Base-by-base conservation (phyloP, 1,284 basidiomycete genomes). In the Chalciporus sp. region DNA sequence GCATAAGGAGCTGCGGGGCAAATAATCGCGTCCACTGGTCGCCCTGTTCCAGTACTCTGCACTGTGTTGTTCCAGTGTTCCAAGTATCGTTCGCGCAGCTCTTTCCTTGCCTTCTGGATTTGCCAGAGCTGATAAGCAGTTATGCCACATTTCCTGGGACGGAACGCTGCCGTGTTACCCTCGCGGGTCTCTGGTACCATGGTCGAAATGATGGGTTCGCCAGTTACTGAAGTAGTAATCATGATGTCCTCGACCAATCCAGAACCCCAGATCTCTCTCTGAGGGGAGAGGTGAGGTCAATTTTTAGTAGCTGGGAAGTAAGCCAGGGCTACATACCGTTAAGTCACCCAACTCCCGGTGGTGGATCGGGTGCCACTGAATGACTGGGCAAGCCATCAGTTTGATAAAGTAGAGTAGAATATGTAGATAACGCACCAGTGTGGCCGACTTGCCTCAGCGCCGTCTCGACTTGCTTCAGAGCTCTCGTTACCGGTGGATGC, bases 361-460 rank as follows among this genome's bases (percentile, higher is more conserved):
- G 53, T 76, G 75, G 62, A 76, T 74, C 39, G 78, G 76, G 44
- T 75, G 69, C 72, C 71, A 74, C n/a, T 71, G 64, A 20, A 74
- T 64, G 26, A 74, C 73, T 75, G 47, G 12, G 44, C 31, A 29
- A 11, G 47, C 19, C 57, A 37, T 62, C 39, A 37, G 28, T 46
- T 19, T 1, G 16, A 44, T 3, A 20, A 53, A 33, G 44, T 27
- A 23, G 45, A 20, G 19, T 12, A 26, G 39, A 12, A n/a, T n/a
- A 7, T 49, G 12, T 12, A 33, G 12, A 16, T 58, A 45, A 11
- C 55, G 26, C 49, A 84, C 85, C 83, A 64, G 78, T 77, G 66
- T 94, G 90, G 0, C 91, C 90, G 7, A 85, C 85, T 4, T 72
- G 76, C 31, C 80, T 61, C 23, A 94, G 72, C 0, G 87, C 85